Evolutionary conservation across 2,329 filamentous ascomycete species (phyloP), one percentile per base, ranked within the genome.

Genomic region (Pseudogymnoascus sp.): DNA sequence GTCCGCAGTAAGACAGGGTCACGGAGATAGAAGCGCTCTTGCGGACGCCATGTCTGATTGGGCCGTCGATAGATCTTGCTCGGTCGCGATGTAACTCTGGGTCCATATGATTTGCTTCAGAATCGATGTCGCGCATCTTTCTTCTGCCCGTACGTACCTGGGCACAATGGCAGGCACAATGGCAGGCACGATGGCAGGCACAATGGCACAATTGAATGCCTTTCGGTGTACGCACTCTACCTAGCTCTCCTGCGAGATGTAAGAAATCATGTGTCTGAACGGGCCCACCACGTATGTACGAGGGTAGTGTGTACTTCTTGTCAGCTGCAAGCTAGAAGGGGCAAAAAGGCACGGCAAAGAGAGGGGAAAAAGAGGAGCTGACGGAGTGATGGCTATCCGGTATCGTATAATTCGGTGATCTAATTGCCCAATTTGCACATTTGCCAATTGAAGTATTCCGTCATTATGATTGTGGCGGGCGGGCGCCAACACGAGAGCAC

Each of bases 1-100:
- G 47, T 54, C 47, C 47, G 47, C 9, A 54, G 47, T 54, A 33
- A 54, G 47, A 54, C 47, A 54, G 47, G 47, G 47, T 54, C 18
- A 20, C 47, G 47, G 47, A 54, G 47, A 54, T 54, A 33, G n/a
- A 54, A 54, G 28, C n/a, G 43, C 43, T 50, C n/a, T 50, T 50
- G n/a, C 47, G 47, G 47, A 54, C 20, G 9, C 25, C 12, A n/a
- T 54, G n/a, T 25, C 25, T 54, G 47, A 54, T 54, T 54, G 25
- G 47, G 47, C n/a, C 18, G 47, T 20, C 18, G 47, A 54, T 33
- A 54, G 47, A 33, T 33, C 47, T 54, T 5, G n/a, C 9, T 33
- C 5, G 22, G 22, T 25, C 25, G n/a, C 25, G 47, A 54, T 54
- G 47, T 54, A 33, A 54, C 47, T 33, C 11, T 14, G 30, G 30